A percentile compares a stretch with the other conserved stretches of the same genome.
These are phyloP conservation scores for Globisporangium yorkense DNA, from an alignment of 352 stramenopile genomes.

Conservation along the genomic window DNA sequence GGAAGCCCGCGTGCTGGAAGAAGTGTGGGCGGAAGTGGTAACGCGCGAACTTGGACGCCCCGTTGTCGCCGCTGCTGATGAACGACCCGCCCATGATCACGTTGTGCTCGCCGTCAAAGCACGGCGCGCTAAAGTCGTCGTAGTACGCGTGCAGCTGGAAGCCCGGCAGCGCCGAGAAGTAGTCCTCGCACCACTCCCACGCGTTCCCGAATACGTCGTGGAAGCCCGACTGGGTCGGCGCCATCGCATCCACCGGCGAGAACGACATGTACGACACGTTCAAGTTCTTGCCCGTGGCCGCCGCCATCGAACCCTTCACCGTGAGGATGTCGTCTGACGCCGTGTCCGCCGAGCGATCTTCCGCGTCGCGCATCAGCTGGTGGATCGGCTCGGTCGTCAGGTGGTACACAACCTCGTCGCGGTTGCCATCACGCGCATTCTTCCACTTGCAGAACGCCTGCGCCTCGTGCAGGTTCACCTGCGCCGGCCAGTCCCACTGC, in stretches of 20 bases:
- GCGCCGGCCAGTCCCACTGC: constrained; percentile 94
- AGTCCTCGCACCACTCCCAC: constrained; percentile 96
- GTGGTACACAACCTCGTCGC: constrained; percentile 75
- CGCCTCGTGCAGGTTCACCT: constrained; percentile 96
- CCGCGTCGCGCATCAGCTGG: constrained; percentile 77
- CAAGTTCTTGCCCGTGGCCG: constrained; percentile 73
- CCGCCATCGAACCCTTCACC: constrained; percentile 36
- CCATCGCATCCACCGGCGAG: constrained; percentile 84
- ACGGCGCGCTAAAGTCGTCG: constrained; percentile 97
- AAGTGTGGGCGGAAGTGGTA: constrained; percentile 98
- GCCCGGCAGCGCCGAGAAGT: constrained; percentile 91
- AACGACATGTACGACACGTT: constrained; percentile 92
- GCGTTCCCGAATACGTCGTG: constrained; percentile 93
- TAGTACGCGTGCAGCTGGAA: constrained; percentile 92
- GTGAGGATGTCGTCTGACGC: constrained; percentile 80
- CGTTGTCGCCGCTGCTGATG: constrained; percentile 92
- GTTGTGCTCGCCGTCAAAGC: constrained; percentile 96
- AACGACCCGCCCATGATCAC: constrained; percentile 96
- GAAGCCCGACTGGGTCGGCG: constrained; percentile 75
- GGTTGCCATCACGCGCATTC: constrained; percentile 47
- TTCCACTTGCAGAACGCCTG: constrained; percentile 92
- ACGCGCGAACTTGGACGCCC: constrained; percentile 91
- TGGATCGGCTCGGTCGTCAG: constrained; percentile 92
- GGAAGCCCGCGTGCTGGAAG: constrained; percentile 95
- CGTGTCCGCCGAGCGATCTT: constrained; percentile 40